Conservation (phyloP, 2,329 filamentous ascomycete species). For the Hymenoscyphus occultus region DNA sequence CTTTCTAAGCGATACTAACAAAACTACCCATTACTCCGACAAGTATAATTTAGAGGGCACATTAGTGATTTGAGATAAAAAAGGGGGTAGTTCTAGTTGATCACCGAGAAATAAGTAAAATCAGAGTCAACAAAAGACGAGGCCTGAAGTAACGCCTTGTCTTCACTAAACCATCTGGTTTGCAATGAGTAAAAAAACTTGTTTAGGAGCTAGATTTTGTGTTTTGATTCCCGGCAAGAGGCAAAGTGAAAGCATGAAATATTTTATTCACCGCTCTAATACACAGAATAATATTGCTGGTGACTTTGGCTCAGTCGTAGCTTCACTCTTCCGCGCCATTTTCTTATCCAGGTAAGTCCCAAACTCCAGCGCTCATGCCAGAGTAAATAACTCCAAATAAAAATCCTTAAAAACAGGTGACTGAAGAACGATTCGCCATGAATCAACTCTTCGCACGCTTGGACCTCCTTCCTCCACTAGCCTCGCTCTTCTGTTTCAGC, state of each 20-base stretch:
- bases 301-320: neutral
- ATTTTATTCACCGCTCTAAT: neutral
- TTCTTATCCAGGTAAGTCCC: neutral
- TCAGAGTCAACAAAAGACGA: too few species aligned
- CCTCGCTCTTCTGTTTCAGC: slow-evolving; percentile 35
- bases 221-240: neutral
- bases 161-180: too few species aligned
- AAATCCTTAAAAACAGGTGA: neutral
- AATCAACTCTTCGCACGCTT: slow-evolving; percentile 28
- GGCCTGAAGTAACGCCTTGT: too few species aligned
- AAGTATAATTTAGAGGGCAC: too few species aligned
- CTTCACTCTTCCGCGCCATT: neutral
- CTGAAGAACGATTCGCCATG: neutral
- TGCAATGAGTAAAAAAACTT: too few species aligned
- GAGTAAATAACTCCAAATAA: neutral
- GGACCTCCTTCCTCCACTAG: slow-evolving; percentile 20
- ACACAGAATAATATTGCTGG: neutral
- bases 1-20: too few species aligned
- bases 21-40: too few species aligned
- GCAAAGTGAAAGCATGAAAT: neutral
- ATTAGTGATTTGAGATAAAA: too few species aligned
- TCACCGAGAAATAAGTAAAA: too few species aligned
- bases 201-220: too few species aligned
- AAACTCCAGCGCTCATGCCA: slow-evolving; percentile 1
- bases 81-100: too few species aligned